Evolutionary conservation across 352 stramenopile species (phyloP), one percentile per base, ranked within the genome.

Genomic region (Pythium aristosporum): DNA sequence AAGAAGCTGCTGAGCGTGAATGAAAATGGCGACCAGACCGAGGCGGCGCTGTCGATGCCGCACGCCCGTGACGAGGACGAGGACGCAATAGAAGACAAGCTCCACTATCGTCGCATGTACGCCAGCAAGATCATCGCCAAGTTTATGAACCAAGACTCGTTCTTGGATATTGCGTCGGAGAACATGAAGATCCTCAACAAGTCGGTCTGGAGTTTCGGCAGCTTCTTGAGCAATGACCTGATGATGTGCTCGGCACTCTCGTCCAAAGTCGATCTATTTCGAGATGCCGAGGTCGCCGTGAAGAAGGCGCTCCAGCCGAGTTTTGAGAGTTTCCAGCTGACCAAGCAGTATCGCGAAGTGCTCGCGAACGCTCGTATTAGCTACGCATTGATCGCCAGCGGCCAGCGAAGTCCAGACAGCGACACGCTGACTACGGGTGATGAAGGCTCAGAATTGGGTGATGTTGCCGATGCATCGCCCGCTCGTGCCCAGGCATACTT

Each of bases 111-210:
- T 10, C 71, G 76, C 25, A 73, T 80, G 67, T 94, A 94, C 66
- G 86, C 84, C 15, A 91, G 82, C 69, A 92, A 94, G 67, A 92
- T 94, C 66, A 92, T 94, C 59, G 43, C 74, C 64, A 94, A 94
- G 69, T 94, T 92, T 67, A 93, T 94, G 82, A 88, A 71, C 62
- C 74, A 84, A 32, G 86, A 89, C 69, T 82, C 86, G 30, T 94
- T 92, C 53, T 52, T 94, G 12, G 78, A 94, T 59, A 92, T 94
- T 43, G 80, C 84, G 37, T 84, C 69, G 3, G 85, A 92, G 62
- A 90, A 89, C 60, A 63, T 91, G 46, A 67, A 71, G 47, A 91
- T 92, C 39, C 63, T 91, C 10, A 89, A 91, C 74, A 91, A 92
- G 67, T 89, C 86, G 46, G 82, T 94, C 23, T 83, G 71, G 62